These are phyloP conservation scores for Leucogyrophana mollusca DNA, from an alignment of 768 basidiomycete genomes.

Conservation along the genomic window DNA sequence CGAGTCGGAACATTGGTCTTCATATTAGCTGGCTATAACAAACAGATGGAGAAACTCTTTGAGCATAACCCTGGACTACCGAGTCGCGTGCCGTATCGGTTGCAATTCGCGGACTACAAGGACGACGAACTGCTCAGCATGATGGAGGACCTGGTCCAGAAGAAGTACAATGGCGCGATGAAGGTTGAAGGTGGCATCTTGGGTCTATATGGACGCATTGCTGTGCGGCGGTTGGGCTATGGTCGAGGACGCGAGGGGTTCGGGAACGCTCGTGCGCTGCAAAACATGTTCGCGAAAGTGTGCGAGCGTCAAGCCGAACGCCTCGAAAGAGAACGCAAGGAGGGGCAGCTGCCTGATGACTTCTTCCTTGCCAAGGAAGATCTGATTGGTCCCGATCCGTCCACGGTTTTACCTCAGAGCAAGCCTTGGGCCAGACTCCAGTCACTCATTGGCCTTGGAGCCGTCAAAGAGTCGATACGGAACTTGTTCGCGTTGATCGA, in stretches of 20 bases:
- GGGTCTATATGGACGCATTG: slow-evolving; percentile 56
- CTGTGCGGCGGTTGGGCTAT: slow-evolving; percentile 59
- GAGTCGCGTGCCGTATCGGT: slow-evolving; percentile 63
- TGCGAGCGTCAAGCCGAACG: slow-evolving; percentile 54
- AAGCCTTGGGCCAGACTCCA: slow-evolving; percentile 53
- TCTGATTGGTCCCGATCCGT: slow-evolving; percentile 65
- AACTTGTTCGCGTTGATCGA: slow-evolving; percentile 45
- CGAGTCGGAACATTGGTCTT: slow-evolving; percentile 61
- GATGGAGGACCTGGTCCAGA: slow-evolving; percentile 46
- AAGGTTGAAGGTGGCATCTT: slow-evolving; percentile 50
- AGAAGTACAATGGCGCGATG: slow-evolving; percentile 50
- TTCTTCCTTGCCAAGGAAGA: slow-evolving; percentile 53
- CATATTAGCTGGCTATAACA: slow-evolving; percentile 68
- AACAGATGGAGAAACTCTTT: slow-evolving; percentile 76
- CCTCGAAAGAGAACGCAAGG: slow-evolving; percentile 37
- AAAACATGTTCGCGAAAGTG: slow-evolving; percentile 47
- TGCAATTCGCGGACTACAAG: slow-evolving; percentile 61
- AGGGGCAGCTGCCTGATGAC: slow-evolving; percentile 44
- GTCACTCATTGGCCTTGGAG: slow-evolving; percentile 48
- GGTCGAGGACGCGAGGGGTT: slow-evolving; percentile 60
- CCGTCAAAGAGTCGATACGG: slow-evolving; percentile 55
- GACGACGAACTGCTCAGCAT: slow-evolving; percentile 57
- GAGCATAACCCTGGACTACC: slow-evolving; percentile 70
- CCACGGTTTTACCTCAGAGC: slow-evolving; percentile 43
- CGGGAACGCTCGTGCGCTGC: slow-evolving; percentile 64